Percentiles rank a stretch among this genome's conserved stretches.
These are phyloP conservation scores for Colletotrichum falcatum DNA, from an alignment of 2,329 filamentous ascomycete genomes.

Conservation along the genomic window DNA sequence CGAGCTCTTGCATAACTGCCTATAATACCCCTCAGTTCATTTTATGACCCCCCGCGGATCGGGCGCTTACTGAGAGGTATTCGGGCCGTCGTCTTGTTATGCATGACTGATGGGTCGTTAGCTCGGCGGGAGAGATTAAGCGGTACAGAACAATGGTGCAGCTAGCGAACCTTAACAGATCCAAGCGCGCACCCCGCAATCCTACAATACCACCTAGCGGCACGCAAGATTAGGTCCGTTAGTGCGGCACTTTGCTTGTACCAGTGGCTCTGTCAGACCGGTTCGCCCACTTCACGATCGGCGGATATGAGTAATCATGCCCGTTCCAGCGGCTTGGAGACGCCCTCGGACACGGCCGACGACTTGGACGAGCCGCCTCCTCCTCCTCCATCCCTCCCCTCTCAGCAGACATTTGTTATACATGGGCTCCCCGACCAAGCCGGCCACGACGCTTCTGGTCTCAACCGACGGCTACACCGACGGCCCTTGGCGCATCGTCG, in stretches of 20 bases:
- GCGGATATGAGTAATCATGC: slow-evolving; percentile 38
- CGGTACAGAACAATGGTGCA: neutral
- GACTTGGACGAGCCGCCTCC: slow-evolving; percentile 25
- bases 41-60: neutral
- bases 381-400: neutral
- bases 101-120: slow-evolving; percentile 6
- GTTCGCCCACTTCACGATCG: slow-evolving; percentile 6
- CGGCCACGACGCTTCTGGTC: neutral
- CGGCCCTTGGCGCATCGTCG: slow-evolving; percentile 4
- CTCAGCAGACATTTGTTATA: slow-evolving; percentile 5
- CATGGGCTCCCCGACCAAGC: neutral
- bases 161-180: slow-evolving; percentile 29
- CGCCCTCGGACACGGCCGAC: slow-evolving; percentile 24
- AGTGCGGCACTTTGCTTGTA: slow-evolving; percentile 31
- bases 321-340: slow-evolving; percentile 31
- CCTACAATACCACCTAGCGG: neutral
- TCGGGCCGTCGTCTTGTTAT: slow-evolving; percentile 2
- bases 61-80: neutral
- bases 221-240: slow-evolving; percentile 14
- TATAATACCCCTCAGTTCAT: slow-evolving; percentile 3
- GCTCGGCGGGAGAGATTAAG: neutral
- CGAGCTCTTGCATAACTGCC: neutral
- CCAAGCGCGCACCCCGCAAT: neutral
- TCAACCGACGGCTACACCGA: slow-evolving; percentile 4
- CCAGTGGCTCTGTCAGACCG: neutral